Evolutionary conservation across 805 yeast genomes (phyloP), one percentile per base, ranked within the genome.

Genomic region (Hemisphaericaspora nanyangensis): DNA sequence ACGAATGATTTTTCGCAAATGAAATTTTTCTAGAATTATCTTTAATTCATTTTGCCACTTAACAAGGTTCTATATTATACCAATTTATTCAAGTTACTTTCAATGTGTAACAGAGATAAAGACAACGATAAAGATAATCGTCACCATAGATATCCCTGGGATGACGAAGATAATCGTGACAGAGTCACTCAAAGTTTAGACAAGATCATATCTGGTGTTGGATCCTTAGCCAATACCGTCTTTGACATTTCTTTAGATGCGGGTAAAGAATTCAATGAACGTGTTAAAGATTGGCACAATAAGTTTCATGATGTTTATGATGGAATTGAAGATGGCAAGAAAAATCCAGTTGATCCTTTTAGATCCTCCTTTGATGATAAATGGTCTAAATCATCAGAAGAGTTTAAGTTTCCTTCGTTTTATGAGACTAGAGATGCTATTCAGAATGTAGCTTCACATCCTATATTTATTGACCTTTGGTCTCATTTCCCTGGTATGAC

Each of bases 161-260:
- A 26, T 17, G 35, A 33, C 12, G 35, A 33, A 33, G 35, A 33
- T 12, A 22, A 22, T 22, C 26, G 26, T 12, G 26, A 22, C 11
- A 22, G 11, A 12, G 26, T 22, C 11, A 22, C 26, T 22, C 26
- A 22, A 22, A 22, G 26, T 22, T 22, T 22, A 22, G 26, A 22
- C 26, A 22, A 5, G 3, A 22, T 22, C 11, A 2, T 22, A 22
- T 22, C 26, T 22, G 26, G 26, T 8, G 26, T 22, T 22, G 58
- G 58, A 11, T 49, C 52, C 6, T 43, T 60, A 15, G 51, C 68
- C 15, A 54, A 51, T 26, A 49, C 57, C 11, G 25, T 64, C 6
- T 51, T 52, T 35, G 51, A 55, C 30, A 39, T 51, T 20, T 55
- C 64, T 16, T 36, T 35, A 33, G 54, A 56, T 19, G 44, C 55